These are phyloP conservation scores for Punica granatum DNA, from an alignment of 345 rosid species.

Conservation along the genomic window DNA sequence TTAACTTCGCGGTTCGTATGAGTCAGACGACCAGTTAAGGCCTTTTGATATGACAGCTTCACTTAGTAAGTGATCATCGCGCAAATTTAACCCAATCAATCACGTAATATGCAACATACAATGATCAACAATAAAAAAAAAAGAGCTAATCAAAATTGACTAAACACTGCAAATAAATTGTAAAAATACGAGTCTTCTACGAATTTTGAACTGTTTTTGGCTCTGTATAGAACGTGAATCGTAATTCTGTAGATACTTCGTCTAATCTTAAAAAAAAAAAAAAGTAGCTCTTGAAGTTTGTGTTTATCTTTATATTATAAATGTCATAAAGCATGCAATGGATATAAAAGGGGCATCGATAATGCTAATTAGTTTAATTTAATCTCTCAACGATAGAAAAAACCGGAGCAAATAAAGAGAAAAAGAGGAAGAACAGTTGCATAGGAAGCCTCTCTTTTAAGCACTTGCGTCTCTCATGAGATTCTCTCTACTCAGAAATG, in stretches of 20 bases:
- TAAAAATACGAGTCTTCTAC: too few relatives aligned
- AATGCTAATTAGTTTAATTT: constrained; percentile 7
- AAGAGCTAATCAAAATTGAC: too few relatives aligned
- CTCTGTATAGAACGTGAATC: too few relatives aligned
- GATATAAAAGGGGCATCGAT: constrained; percentile 10
- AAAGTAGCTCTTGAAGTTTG: neutral
- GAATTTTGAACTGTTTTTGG: too few relatives aligned
- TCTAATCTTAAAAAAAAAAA: too few relatives aligned
- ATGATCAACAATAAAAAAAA: too few relatives aligned
- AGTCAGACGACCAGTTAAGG: too few relatives aligned
- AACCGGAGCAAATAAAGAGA: neutral
- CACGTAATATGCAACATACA: too few relatives aligned
- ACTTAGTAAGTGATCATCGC: neutral
- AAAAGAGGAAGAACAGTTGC: constrained; percentile 10
- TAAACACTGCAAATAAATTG: too few relatives aligned
- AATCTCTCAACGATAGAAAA: neutral
- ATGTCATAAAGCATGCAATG: constrained; percentile 5
- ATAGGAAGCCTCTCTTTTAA: constrained; percentile 30
- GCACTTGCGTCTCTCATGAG: constrained; percentile 24
- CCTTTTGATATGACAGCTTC: too few relatives aligned
- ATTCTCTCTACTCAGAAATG: constrained; percentile 19
- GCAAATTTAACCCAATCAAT: too few relatives aligned
- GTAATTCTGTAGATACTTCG: too few relatives aligned
- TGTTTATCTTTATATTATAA: neutral
- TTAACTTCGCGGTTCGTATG: neutral